Base-by-base conservation (phyloP, 257 asterid genomes). In the Solanum paucissectum region DNA sequence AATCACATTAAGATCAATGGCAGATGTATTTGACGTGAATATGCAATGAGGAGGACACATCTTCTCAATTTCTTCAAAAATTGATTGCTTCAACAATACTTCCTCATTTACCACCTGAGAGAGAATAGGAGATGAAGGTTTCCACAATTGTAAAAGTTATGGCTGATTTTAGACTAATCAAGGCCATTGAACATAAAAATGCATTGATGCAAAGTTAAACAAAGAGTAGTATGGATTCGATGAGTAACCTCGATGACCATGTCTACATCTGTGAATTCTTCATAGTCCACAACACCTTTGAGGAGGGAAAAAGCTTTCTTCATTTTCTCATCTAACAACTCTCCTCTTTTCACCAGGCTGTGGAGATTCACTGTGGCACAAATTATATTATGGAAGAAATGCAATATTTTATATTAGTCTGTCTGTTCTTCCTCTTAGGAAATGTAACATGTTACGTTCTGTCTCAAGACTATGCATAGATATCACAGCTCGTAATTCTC, bases 181-280 rank as follows among this genome's bases (percentile, higher is more conserved):
- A 66, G 86, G 36, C 2, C 66, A 74, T 79, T 84, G 36, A 18
- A 13, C 32, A 36, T 27, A 38, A 14, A 82, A 37, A 20, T 40
- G 71, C 55, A 37, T 36, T 23, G 14, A 37, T 75, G 21, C 5
- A 69, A 86, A 37, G 83, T 49, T 66, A 75, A 52, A 40, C 34
- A 37, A 32, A 20, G 27, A 66, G 55, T 49, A 23, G 23, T 46
- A 84, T 82, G 46, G 64, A 34, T 86, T 69, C 34, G 11, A 83
- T 83, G 32, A 18, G 62, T 83, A 83, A 93, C 95, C 95, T 91
- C 95, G 88, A 93, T 90, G 83, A 91, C 94, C 84, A 93, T 86
- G 85, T 93, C 95, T 85, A 89, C 94, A 46, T 91, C 90, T 62
- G 76, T 84, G 86, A 93, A 90, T 76, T 74, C 75, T 62, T 88